Evolutionary conservation across 1,284 basidiomycete genomes (phyloP).

Genomic region (Marasmius fiardii): DNA sequence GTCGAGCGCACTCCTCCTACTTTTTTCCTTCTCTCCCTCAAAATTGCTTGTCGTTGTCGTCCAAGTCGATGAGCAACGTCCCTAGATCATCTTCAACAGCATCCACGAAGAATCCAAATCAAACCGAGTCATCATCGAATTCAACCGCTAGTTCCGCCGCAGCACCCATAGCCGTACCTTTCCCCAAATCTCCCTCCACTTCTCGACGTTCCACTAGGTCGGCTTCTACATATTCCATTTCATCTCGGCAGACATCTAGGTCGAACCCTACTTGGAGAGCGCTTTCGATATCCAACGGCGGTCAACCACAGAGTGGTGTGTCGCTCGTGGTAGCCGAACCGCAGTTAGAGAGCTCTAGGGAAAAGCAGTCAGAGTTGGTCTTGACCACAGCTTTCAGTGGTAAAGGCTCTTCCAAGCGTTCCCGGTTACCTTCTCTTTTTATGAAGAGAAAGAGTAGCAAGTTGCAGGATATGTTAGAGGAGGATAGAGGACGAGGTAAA

Average conservation of each 20-base stretch:
- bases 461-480: neutral
- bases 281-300: neutral
- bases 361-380: neutral
- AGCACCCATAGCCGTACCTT: neutral
- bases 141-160: neutral
- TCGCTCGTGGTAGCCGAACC: conserved; percentile 1
- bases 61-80: conserved; percentile 2
- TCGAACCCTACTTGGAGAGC: conserved; percentile 1
- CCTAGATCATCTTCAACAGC: neutral
- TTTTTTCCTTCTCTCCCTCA: neutral
- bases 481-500: neutral
- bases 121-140: neutral
- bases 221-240: neutral
- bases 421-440: neutral
- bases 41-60: neutral
- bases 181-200: neutral
- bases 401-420: neutral
- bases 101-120: neutral
- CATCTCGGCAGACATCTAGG: neutral
- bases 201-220: neutral
- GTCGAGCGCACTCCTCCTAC: neutral
- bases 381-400: neutral
- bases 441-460: neutral
- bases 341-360: neutral
- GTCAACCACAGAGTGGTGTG: neutral